Percentiles rank a stretch among this genome's conserved stretches.
These are phyloP conservation scores for Tuctoria greenei DNA, from an alignment of 176 grass and related monocot species.

Conservation along the genomic window DNA sequence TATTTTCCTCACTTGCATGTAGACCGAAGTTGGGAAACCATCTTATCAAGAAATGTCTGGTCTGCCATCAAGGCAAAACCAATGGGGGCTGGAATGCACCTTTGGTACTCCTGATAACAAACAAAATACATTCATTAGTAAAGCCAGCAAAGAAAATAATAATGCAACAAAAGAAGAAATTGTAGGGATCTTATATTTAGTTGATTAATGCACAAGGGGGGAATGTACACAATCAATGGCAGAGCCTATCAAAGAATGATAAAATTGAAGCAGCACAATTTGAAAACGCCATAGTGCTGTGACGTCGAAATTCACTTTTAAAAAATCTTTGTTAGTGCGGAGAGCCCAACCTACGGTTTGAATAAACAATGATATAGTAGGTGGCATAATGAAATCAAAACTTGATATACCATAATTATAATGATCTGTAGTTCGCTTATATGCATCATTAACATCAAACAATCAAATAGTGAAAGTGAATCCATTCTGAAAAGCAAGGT, in stretches of 20 bases:
- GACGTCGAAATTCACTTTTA: not conserved
- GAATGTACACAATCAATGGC: not conserved
- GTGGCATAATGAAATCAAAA: not conserved
- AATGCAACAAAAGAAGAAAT: not conserved
- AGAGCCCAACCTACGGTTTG: not conserved
- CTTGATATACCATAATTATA: not conserved
- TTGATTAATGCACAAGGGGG: not conserved
- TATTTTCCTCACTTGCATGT: conserved; percentile 56
- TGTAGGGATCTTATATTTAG: not conserved
- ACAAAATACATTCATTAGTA: not conserved
- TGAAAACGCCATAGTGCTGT: not conserved
- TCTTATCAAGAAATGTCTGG: conserved; percentile 61
- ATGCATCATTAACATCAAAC: not conserved
- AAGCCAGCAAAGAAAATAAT: not conserved
- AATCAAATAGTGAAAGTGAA: not conserved
- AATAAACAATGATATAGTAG: not conserved
- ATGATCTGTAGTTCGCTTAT: not conserved
- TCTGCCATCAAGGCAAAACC: conserved; percentile 38
- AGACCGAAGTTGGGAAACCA: conserved; percentile 71
- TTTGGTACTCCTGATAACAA: not conserved
- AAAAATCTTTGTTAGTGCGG: not conserved
- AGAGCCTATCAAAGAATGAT: not conserved
- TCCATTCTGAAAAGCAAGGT: no score
- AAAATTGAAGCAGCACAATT: not conserved
- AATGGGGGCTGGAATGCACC: not conserved